A percentile compares a stretch with the other conserved stretches of the same genome.
phyloP scores from a whole-genome alignment of 495 filamentous ascomycete genomes.

The Cercophora sp. region DNA sequence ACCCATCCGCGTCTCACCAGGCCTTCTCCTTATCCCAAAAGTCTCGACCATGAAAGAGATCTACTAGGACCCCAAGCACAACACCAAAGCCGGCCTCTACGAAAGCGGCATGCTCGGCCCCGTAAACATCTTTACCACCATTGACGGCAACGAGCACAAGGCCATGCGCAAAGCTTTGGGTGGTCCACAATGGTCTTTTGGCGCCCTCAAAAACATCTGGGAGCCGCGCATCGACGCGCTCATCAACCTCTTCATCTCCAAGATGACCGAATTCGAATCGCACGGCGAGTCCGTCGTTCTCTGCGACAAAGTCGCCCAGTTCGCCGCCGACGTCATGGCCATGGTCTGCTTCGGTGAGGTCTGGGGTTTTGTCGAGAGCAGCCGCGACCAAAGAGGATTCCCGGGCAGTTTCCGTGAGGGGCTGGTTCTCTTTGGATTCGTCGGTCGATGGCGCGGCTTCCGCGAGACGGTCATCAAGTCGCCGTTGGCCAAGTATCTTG shows the following conservation, averaged over 20 bases:
- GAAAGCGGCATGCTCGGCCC: conserved; percentile 2
- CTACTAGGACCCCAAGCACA: conserved; percentile 6
- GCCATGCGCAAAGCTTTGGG: conserved; percentile 9
- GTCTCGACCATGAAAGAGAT: conserved; percentile 3
- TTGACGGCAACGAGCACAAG: conserved; percentile 8
- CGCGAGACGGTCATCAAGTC: conserved; percentile 6
- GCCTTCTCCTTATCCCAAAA: conserved; percentile 11
- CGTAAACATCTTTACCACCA: conserved; percentile 1
- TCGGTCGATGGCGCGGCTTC: conserved; percentile 1
- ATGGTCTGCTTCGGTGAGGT: conserved; percentile 5
- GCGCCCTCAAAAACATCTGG: conserved; percentile 41
- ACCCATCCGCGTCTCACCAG: conserved; percentile 7
- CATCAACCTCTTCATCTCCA: conserved; percentile 4
- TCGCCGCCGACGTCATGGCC: conserved; percentile 17
- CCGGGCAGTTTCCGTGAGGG: not conserved
- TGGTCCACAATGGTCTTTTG: conserved; percentile 10
- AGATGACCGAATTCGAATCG: not conserved
- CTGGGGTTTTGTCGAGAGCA: conserved; percentile 12
- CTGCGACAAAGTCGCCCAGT: conserved; percentile 9
- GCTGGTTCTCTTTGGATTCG: conserved; percentile 5
- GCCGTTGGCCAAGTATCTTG: not conserved
- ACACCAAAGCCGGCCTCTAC: conserved; percentile 9
- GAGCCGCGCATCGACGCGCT: conserved; percentile 49
- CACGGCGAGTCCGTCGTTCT: not conserved
- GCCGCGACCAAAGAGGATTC: conserved; percentile 7